These are phyloP conservation scores for Nothophytophthora sp. DNA, from an alignment of 352 stramenopile genomes.

Conservation along the genomic window DNA sequence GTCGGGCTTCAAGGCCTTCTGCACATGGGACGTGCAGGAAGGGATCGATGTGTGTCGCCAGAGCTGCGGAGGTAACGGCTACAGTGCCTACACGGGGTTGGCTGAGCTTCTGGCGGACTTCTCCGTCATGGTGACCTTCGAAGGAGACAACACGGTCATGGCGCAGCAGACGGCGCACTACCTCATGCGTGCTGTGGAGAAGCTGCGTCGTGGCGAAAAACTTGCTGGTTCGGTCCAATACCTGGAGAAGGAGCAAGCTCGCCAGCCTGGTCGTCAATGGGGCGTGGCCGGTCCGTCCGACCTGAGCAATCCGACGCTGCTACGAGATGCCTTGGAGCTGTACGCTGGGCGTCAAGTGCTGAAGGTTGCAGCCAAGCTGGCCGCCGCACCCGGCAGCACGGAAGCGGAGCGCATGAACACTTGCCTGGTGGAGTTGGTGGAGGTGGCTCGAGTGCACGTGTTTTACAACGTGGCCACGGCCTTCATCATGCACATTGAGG, in stretches of 20 bases:
- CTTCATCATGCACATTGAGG: conserved; percentile 56
- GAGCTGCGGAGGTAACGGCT: conserved; percentile 95
- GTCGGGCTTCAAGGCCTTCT: conserved; percentile 95
- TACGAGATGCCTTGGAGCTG: conserved; percentile 48
- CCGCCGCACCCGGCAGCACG: conserved; percentile 21
- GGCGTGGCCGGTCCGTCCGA: conserved; percentile 24
- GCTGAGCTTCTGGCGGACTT: conserved; percentile 92
- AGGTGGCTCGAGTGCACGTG: conserved; percentile 68
- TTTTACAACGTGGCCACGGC: conserved; percentile 73
- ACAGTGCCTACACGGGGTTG: conserved; percentile 90
- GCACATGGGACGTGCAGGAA: conserved; percentile 84
- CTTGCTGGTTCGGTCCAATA: conserved; percentile 68
- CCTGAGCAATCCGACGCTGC: conserved; percentile 29
- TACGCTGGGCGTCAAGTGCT: conserved; percentile 58
- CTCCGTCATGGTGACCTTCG: conserved; percentile 96
- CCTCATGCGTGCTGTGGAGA: conserved; percentile 63
- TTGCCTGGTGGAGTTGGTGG: conserved; percentile 78
- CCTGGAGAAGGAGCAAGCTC: conserved; percentile 38
- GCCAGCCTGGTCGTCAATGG: conserved; percentile 27
- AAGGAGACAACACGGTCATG: conserved; percentile 97
- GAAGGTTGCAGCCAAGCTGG: conserved; percentile 37
- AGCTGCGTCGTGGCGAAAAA: conserved; percentile 42
- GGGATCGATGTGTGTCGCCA: conserved; percentile 96
- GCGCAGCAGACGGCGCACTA: conserved; percentile 91
- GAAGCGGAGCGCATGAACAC: conserved; percentile 52